Evolutionary conservation across 2,329 filamentous ascomycete genomes (phyloP).

Genomic region (Fusarium austroafricanum): DNA sequence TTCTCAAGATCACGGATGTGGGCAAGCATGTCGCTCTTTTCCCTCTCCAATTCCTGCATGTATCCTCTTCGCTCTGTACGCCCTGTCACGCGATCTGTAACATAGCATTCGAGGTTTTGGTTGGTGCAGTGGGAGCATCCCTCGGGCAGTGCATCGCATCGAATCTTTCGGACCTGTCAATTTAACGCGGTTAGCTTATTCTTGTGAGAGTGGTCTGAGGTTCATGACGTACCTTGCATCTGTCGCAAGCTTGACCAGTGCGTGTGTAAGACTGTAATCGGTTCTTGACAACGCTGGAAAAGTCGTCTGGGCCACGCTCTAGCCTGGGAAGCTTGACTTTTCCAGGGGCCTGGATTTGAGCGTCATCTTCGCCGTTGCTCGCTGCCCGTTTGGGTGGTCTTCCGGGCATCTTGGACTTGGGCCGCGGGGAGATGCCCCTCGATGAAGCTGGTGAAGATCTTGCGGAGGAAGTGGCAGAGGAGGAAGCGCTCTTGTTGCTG

Average conservation of each 20-base stretch:
- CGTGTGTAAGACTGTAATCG: constrained; percentile 66
- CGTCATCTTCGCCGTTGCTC: constrained; percentile 48
- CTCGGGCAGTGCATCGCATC: constrained; percentile 82
- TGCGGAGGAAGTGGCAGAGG: constrained; percentile 20
- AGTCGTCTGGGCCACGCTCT: constrained; percentile 62
- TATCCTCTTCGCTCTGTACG: constrained; percentile 83
- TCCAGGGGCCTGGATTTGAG: constrained; percentile 41
- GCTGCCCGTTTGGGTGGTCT: constrained; percentile 42
- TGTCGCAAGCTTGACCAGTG: constrained; percentile 88
- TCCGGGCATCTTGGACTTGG: constrained; percentile 41
- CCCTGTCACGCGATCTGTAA: constrained; percentile 88
- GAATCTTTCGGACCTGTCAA: constrained; percentile 81
- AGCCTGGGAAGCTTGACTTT: constrained; percentile 64
- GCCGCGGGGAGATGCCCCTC: constrained; percentile 35
- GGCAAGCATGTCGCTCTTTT: constrained; percentile 74
- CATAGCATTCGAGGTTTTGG: constrained; percentile 81
- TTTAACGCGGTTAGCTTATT: constrained; percentile 21
- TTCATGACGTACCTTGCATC: constrained; percentile 76
- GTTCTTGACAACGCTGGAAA: constrained; percentile 67
- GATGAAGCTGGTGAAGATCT: constrained; percentile 31
- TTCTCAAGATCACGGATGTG: constrained; percentile 77
- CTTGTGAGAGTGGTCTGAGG: background rate
- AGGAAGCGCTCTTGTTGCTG: constrained; percentile 21
- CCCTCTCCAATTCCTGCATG: constrained; percentile 78
- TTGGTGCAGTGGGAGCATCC: constrained; percentile 86